These are phyloP conservation scores for Clavispora fructus DNA, from an alignment of 805 yeast genomes.

Conservation along the genomic window DNA sequence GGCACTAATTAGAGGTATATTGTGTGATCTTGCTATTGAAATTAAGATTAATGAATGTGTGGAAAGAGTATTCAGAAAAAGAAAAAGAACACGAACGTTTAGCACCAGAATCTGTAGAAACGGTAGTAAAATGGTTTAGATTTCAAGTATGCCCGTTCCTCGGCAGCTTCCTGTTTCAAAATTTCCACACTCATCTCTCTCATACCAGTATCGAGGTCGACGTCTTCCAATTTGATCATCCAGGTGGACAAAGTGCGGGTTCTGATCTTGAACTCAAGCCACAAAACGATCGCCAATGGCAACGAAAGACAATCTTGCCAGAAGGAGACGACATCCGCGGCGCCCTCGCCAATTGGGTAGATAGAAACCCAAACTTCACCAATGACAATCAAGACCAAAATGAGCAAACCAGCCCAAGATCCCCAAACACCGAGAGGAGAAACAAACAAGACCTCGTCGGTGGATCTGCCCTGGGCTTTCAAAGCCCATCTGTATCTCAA, in stretches of 20 bases:
- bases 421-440: constrained; percentile 35
- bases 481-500: constrained; percentile 38
- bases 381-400: constrained; percentile 28
- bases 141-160: constrained; percentile 24
- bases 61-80: not conserved
- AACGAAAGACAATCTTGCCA: constrained; percentile 46
- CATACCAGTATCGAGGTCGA: constrained; percentile 62
- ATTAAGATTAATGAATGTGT: not conserved
- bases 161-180: constrained; percentile 33
- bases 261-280: constrained; percentile 38
- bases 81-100: not conserved
- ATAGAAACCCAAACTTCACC: constrained; percentile 38
- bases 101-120: constrained; percentile 28
- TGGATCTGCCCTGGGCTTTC: constrained; percentile 25
- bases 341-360: constrained; percentile 27
- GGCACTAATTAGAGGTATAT: not conserved
- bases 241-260: constrained; percentile 24
- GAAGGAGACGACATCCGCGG: constrained; percentile 34
- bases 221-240: constrained; percentile 40
- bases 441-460: constrained; percentile 30
- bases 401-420: constrained; percentile 26
- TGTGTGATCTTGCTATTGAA: not conserved
- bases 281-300: constrained; percentile 39
- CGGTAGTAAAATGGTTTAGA: constrained; percentile 22
- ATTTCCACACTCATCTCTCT: constrained; percentile 30